Evolutionary conservation across 352 stramenopile species (phyloP), one percentile per base, ranked within the genome.

Genomic region (Phytophthora sp.): DNA sequence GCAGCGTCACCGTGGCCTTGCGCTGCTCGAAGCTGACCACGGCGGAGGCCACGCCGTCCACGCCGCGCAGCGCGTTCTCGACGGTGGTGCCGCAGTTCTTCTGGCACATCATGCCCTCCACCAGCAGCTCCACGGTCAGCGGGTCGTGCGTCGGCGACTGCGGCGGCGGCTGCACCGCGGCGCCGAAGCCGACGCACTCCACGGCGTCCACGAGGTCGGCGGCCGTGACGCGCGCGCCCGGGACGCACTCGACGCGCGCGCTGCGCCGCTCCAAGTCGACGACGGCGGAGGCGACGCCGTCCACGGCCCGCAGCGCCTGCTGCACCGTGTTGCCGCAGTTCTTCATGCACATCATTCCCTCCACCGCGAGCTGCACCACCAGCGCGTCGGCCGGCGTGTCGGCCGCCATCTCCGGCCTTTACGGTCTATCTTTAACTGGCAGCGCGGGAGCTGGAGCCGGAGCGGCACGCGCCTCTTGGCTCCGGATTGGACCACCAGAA

Each of bases 311-410:
- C 51, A 98, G 72, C 34, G 92, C 85, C 43, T 59, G 85, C 68
- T 93, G 74, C 18, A 97, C 91, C 2, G 91, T 98, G 13, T 56
- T 94, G 50, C 97, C 97, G 72, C 94, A 97, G 74, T 98, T 98
- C 49, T 98, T 98, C 82, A 97, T 94, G 54, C 91, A 97, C 74
- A 96, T 97, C 84, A 98, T 97, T 48, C 94, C 92, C 54, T 99
- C 96, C 34, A 99, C 84, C 34, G 69, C 72, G 18, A 96, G 87
- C 49, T 88, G 62, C 37, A 84, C 75, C 30, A 82, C 69, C 20
- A 64, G 34, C 27, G 37, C 30, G 1, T 63, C 38, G 21, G 38
- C n/a, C n/a, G n/a, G 38, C 35, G 28, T 13, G 23, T 30, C 24
- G 20, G 28, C 50, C 43, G 55, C 55, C 60, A 66, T 69, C 32